Percentiles rank a stretch among this genome's conserved stretches.
Evolutionary conservation across 441 rosid species (phyloP).

Genomic region (Caryocar brasiliense): DNA sequence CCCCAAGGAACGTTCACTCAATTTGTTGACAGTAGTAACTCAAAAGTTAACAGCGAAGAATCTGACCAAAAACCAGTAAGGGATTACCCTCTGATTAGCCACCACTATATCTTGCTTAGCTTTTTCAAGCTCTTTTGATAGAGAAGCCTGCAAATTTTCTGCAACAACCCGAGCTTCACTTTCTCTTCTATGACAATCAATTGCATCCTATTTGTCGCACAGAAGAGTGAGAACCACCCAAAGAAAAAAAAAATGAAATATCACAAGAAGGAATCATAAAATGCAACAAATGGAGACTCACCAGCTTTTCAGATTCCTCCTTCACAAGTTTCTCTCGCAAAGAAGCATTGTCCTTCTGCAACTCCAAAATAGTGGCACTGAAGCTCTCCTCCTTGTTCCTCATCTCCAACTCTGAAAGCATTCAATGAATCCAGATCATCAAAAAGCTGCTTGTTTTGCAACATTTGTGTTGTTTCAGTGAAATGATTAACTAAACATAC

Average conservation of each 20-base stretch:
- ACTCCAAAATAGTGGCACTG: slow-evolving; percentile 30
- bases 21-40: neutral
- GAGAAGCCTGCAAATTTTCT: slow-evolving; percentile 55
- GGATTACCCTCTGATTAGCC: slow-evolving; percentile 62
- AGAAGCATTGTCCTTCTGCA: slow-evolving; percentile 37
- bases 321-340: slow-evolving; percentile 46
- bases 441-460: neutral
- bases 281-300: slow-evolving; percentile 17
- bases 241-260: neutral
- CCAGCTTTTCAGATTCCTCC: slow-evolving; percentile 67
- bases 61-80: neutral
- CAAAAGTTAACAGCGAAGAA: neutral
- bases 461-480: no score
- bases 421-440: slow-evolving; percentile 8
- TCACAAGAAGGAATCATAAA: neutral
- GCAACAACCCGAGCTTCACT: slow-evolving; percentile 48
- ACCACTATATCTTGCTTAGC: slow-evolving; percentile 55
- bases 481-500: no score
- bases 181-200: slow-evolving; percentile 50
- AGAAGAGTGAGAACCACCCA: neutral
- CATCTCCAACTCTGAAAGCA: slow-evolving; percentile 50
- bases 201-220: slow-evolving; percentile 47
- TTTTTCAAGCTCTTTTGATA: slow-evolving; percentile 59
- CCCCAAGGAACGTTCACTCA: neutral
- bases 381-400: slow-evolving; percentile 42